Evolutionary conservation across 768 basidiomycete genomes (phyloP).

Genomic region (Auricularia sp.): DNA sequence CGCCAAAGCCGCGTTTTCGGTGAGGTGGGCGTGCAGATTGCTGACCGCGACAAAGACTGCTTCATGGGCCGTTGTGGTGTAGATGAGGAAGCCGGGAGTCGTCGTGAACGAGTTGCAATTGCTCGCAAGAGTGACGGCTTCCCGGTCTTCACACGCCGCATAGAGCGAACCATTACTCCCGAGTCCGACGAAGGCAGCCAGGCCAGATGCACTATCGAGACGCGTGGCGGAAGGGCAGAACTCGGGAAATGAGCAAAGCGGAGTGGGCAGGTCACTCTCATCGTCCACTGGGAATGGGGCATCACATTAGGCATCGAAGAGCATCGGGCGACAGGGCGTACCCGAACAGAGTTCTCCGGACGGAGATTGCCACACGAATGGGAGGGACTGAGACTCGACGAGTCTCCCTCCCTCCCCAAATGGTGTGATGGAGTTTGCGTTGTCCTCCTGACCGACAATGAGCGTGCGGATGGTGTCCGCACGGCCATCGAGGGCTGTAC

Average conservation of each 20-base stretch:
- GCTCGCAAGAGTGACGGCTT: conserved; percentile 16
- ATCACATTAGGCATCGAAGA: not conserved
- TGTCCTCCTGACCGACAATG: not conserved
- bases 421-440: not conserved
- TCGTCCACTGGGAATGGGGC: conserved; percentile 10
- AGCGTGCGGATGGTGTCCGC: not conserved
- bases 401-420: not conserved
- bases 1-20: conserved; percentile 12
- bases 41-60: conserved; percentile 59
- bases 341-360: not conserved
- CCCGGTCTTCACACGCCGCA: not conserved
- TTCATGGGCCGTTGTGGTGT: conserved; percentile 74
- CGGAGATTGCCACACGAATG: conserved; percentile 1
- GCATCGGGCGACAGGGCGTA: not conserved
- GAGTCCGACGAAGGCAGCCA: conserved; percentile 49
- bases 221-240: conserved; percentile 39
- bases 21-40: conserved; percentile 17
- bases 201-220: conserved; percentile 15
- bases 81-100: conserved; percentile 69
- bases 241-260: conserved; percentile 39
- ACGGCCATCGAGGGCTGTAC: not conserved
- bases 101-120: conserved; percentile 52
- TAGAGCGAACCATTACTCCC: conserved; percentile 10
- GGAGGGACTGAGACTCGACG: not conserved
- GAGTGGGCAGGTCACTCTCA: conserved; percentile 12